Conservation (phyloP, 495 filamentous ascomycete genomes). For the Tuber indicum region DNA sequence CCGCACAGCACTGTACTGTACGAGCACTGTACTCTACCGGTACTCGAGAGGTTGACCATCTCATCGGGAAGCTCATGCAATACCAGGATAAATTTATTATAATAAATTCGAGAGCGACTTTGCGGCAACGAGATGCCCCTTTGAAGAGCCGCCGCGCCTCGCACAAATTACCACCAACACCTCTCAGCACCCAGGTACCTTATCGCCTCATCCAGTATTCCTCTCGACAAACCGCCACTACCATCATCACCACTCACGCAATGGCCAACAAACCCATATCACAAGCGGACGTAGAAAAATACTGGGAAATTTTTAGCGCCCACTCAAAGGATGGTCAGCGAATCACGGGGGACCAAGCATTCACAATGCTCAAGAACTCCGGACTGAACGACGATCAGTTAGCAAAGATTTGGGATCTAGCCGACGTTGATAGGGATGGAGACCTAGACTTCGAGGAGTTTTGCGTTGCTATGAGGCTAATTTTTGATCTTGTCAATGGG, state of each 20-base stretch:
- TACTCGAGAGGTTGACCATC: background rate
- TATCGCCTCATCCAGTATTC: background rate
- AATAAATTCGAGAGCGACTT: background rate
- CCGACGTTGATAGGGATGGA: constrained; percentile 93
- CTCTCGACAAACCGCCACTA: background rate
- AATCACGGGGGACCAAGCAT: constrained; percentile 84
- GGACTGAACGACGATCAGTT: constrained; percentile 89
- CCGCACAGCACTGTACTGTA: too few species aligned
- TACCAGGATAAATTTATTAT: too few species aligned
- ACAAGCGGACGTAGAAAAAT: constrained; percentile 90
- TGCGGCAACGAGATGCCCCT: background rate
- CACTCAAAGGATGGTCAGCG: constrained; percentile 73
- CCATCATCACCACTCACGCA: constrained; percentile 37
- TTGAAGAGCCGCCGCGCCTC: background rate
- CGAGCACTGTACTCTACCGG: too few species aligned
- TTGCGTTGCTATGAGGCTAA: constrained; percentile 95
- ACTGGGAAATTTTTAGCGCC: constrained; percentile 97
- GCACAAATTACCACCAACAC: background rate
- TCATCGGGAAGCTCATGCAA: background rate
- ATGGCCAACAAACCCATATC: constrained; percentile 81
- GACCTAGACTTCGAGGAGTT: constrained; percentile 99
- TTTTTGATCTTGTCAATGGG: constrained; percentile 94
- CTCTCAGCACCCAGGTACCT: background rate
- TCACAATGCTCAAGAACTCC: constrained; percentile 91
- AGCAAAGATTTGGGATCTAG: constrained; percentile 93